These are phyloP conservation scores for Liriodendron chinense DNA, from an alignment of 164 flowering plant species.

Conservation along the genomic window DNA sequence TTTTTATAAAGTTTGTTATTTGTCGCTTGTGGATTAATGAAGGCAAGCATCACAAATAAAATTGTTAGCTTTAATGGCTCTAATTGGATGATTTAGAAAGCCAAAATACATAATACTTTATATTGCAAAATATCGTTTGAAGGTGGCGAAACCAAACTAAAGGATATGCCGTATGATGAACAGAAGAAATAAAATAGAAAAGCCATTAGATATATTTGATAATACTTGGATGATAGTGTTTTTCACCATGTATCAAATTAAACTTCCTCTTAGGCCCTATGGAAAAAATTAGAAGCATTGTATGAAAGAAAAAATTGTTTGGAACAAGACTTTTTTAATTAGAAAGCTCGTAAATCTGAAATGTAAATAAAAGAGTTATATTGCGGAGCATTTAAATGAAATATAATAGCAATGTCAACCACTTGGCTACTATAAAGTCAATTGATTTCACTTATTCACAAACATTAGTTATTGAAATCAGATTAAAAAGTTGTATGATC, in stretches of 20 bases:
- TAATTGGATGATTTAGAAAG: neutral
- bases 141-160: neutral
- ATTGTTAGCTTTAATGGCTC: neutral
- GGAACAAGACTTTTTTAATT: too few species aligned
- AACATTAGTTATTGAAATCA: too few species aligned
- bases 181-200: neutral
- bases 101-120: neutral
- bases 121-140: neutral
- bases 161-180: neutral
- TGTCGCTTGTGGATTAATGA: neutral
- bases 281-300: too few species aligned
- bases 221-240: constrained; percentile 3
- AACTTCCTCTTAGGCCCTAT: too few species aligned
- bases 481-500: too few species aligned
- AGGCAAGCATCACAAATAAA: too few species aligned
- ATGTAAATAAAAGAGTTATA: neutral
- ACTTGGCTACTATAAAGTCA: neutral
- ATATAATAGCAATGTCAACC: neutral
- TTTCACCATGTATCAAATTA: neutral
- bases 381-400: neutral
- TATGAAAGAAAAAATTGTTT: too few species aligned
- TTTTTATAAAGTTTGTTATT: too few species aligned
- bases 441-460: too few species aligned
- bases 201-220: neutral
- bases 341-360: neutral